Base-by-base conservation (phyloP, 345 rosid genomes). In the Camelina sativa region DNA sequence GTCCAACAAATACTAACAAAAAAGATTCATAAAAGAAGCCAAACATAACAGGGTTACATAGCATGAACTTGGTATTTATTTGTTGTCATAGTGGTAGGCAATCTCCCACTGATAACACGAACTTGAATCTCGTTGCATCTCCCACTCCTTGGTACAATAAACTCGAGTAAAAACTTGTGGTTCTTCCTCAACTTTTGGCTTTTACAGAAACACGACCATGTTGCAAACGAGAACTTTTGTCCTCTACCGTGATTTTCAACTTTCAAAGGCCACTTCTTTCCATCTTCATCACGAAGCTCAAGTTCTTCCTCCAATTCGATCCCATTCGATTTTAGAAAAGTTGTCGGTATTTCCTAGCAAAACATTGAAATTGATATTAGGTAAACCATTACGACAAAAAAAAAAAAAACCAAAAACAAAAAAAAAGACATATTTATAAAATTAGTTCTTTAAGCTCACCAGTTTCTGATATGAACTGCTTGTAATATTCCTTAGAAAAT, bases 261-360 rank as follows among this genome's bases (percentile, higher is more conserved):
- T 34, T 69, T 69, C 22, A 62, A 7, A 37, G 80, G 53, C 80
- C 80, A 76, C 28, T 47, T 76, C 75, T 63, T 76, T 13, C 71
- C 80, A 23, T 37, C 47, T 55, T 76, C 80, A 38, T 76, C 80
- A 38, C 71, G 55, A 12, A 76, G 65, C 66, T 76, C 61, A 1
- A 76, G 9, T 3, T 76, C 75, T 63, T 63, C 66, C 35, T 35
- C 75, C 66, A 70, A 4, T 6, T 17, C 37, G 3, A 76, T 69
- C 65, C 80, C 75, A 13, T 76, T 70, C 5, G 61, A 40, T 63
- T 56, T 76, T 20, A 76, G 66, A 55, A 70, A 55, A 3, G 71
- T 63, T 2, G n/a, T 16, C 2, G 80, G 80, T 70, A 76, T 63
- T 1, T 76, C 80, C 80, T 76, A 76, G 8, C 54, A 63, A 55